Conservation (phyloP, 2,329 filamentous ascomycete species). For the Talaromyces pinophilus region DNA sequence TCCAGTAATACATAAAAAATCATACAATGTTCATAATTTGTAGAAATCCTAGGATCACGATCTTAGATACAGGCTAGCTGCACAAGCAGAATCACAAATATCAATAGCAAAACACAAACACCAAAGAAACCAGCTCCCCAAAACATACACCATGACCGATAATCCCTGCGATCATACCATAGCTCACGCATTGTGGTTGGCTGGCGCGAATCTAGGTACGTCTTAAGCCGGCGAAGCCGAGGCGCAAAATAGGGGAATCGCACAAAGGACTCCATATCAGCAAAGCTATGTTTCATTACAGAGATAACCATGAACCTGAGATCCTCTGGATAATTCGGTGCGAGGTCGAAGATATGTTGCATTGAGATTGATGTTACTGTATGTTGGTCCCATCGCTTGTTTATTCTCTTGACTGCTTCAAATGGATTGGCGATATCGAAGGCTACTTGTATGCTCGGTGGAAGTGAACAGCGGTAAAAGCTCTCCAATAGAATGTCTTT, state of each 20-base stretch:
- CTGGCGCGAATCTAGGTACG: slow-evolving; percentile 20
- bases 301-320: slow-evolving; percentile 17
- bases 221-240: slow-evolving; percentile 16
- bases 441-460: slow-evolving; percentile 9
- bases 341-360: slow-evolving; percentile 4
- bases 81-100: slow-evolving; percentile 9
- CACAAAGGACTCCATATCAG: slow-evolving; percentile 15
- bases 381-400: background rate
- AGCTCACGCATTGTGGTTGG: slow-evolving; percentile 12
- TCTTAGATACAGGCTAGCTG: slow-evolving; percentile 4
- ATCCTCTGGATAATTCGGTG: slow-evolving; percentile 20
- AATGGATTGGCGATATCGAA: slow-evolving; percentile 8
- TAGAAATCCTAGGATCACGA: background rate
- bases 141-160: slow-evolving; percentile 20
- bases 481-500: slow-evolving; percentile 17
- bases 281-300: slow-evolving; percentile 8
- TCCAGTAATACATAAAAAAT: too few relatives aligned
- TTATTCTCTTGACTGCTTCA: slow-evolving; percentile 5
- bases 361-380: slow-evolving; percentile 16
- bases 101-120: slow-evolving; percentile 4
- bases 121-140: slow-evolving; percentile 9
- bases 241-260: slow-evolving; percentile 18
- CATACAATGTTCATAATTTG: background rate
- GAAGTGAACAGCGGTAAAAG: slow-evolving; percentile 15
- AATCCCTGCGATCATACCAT: slow-evolving; percentile 21